Evolutionary conservation across 345 rosid genomes (phyloP).

Genomic region (Cardamine occulta): DNA sequence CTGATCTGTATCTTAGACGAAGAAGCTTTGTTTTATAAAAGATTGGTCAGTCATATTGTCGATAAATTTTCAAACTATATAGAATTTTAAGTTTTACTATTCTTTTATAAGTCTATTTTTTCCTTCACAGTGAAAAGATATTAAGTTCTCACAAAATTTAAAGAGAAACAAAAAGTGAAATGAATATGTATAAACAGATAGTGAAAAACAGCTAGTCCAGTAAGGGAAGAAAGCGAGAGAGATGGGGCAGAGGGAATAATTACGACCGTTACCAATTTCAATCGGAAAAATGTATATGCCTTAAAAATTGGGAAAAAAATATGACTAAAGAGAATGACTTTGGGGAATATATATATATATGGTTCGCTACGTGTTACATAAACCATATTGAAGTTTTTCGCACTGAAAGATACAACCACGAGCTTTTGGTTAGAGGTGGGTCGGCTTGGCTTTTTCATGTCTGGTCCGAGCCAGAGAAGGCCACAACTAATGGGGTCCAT

Average conservation of each 20-base stretch:
- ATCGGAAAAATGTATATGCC: neutral
- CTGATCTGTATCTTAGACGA: neutral
- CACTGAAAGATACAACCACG: constrained; percentile 35
- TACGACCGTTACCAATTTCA: constrained; percentile 26
- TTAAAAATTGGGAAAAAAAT: neutral
- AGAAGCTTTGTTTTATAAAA: neutral
- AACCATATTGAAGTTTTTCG: constrained; percentile 19
- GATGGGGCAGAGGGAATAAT: constrained; percentile 9
- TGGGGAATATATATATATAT: constrained; percentile 4
- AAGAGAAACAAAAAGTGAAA: neutral
- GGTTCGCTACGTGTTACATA: constrained; percentile 17
- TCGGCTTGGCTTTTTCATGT: constrained; percentile 33
- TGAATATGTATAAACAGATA: neutral
- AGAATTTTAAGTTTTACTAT: neutral
- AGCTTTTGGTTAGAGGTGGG: constrained; percentile 34
- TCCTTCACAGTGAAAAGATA: neutral
- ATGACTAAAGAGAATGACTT: neutral
- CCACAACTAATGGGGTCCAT: constrained; percentile 26
- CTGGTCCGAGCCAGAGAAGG: constrained; percentile 30
- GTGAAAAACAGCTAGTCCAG: neutral
- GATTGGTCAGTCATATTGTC: neutral
- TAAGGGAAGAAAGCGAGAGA: neutral
- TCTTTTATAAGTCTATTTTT: neutral
- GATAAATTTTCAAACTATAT: neutral
- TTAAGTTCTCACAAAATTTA: neutral